Conservation (phyloP, 129 eudicot species). For the Escallonia herrerae region DNA sequence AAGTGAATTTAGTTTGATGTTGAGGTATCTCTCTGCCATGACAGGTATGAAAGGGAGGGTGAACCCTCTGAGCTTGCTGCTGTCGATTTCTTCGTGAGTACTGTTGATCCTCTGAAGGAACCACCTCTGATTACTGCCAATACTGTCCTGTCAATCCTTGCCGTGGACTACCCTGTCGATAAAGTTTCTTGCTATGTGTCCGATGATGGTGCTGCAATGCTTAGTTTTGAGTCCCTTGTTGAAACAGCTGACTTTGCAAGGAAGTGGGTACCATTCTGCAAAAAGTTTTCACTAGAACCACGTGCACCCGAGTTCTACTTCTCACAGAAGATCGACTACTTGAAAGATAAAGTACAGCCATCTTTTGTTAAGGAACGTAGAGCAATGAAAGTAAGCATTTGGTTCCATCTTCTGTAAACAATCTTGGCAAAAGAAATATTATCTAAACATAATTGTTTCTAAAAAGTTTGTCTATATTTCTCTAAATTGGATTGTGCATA, state of each 20-base stretch:
- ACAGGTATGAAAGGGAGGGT: slow-evolving; percentile 84
- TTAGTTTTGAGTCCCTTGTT: slow-evolving; percentile 79
- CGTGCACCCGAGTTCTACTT: slow-evolving; percentile 99
- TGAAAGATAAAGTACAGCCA: slow-evolving; percentile 96
- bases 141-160: slow-evolving; percentile 94
- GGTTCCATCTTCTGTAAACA: too few species aligned
- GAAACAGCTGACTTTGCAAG: slow-evolving; percentile 96
- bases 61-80: slow-evolving; percentile 83
- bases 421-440: too few species aligned
- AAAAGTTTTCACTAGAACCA: slow-evolving; percentile 73
- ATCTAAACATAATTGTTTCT: not conserved
- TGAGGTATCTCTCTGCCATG: not conserved
- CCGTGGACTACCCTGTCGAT: slow-evolving; percentile 96
- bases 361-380: slow-evolving; percentile 98
- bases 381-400: slow-evolving; percentile 84
- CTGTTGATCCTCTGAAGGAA: slow-evolving; percentile 94
- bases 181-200: slow-evolving; percentile 97
- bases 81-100: slow-evolving; percentile 97
- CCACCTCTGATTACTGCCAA: slow-evolving; percentile 95
- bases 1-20: too few species aligned
- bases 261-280: slow-evolving; percentile 98
- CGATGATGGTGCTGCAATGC: slow-evolving; percentile 99
- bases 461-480: too few species aligned
- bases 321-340: slow-evolving; percentile 97
- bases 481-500: not conserved